Percentiles rank a stretch among this genome's conserved stretches.
phyloP scores from a whole-genome alignment of 345 rosid species.

The Eutrema yunnanense region DNA sequence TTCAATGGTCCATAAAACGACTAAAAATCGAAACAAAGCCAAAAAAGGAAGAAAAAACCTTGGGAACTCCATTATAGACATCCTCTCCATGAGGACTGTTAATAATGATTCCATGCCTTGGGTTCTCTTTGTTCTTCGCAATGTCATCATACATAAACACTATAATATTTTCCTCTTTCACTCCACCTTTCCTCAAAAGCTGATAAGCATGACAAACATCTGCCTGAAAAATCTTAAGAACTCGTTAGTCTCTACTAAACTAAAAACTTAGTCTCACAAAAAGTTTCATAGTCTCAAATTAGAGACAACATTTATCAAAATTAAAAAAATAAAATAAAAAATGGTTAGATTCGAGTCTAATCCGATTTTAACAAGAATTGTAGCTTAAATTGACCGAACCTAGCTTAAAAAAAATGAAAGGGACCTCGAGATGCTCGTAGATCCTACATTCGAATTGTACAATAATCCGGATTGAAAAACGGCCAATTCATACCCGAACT shows the following conservation, averaged over 20 bases:
- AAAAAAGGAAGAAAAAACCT: slow-evolving; percentile 30
- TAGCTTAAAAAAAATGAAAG: not conserved
- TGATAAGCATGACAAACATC: slow-evolving; percentile 97
- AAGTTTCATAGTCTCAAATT: not conserved
- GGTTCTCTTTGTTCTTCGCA: slow-evolving; percentile 64
- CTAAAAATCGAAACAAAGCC: not conserved
- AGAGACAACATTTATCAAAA: not conserved
- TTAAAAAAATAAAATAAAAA: too few relatives aligned
- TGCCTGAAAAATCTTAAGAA: slow-evolving; percentile 35
- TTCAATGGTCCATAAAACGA: not conserved
- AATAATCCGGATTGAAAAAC: not conserved
- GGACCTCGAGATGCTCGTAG: not conserved
- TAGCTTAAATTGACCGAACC: not conserved
- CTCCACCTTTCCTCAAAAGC: slow-evolving; percentile 73
- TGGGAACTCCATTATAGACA: slow-evolving; percentile 85
- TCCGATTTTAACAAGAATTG: not conserved
- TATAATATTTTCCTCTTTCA: slow-evolving; percentile 79
- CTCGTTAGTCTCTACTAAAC: not conserved
- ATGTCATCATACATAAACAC: slow-evolving; percentile 97
- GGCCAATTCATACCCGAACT: too few relatives aligned
- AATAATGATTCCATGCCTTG: slow-evolving; percentile 75
- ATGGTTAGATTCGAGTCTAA: too few relatives aligned
- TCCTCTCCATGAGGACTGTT: slow-evolving; percentile 73
- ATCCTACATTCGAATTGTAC: not conserved
- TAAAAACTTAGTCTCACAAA: not conserved